Percentiles rank a stretch among this genome's conserved stretches.
phyloP scores from a whole-genome alignment of 2,329 filamentous ascomycete species.

The Nigrospora sphaerica region DNA sequence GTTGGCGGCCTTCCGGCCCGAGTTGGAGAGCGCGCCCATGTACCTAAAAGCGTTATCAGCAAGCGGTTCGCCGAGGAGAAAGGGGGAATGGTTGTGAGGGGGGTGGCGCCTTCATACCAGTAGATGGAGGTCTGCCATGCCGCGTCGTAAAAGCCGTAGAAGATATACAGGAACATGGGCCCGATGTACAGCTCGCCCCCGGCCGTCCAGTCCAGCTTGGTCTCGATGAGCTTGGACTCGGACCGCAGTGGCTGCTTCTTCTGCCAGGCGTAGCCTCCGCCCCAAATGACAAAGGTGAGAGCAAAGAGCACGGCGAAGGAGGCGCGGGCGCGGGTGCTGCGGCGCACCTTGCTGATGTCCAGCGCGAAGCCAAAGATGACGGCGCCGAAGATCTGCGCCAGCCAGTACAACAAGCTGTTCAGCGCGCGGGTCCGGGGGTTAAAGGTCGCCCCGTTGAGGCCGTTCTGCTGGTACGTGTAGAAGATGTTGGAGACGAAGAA shows the following conservation, averaged over 20 bases:
- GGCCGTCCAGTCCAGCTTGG: conserved; percentile 47
- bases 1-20: conserved; percentile 84
- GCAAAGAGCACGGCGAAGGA: conserved; percentile 52
- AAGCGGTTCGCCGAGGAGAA: conserved; percentile 33
- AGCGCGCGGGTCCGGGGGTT: conserved; percentile 63
- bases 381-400: conserved; percentile 65
- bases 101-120: conserved; percentile 67
- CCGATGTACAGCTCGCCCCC: conserved; percentile 48
- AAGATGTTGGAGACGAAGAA: conserved; percentile 78
- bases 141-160: conserved; percentile 52
- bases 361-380: conserved; percentile 59
- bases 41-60: conserved; percentile 45
- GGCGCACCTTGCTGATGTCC: conserved; percentile 48
- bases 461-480: conserved; percentile 72
- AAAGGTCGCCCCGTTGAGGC: conserved; percentile 62
- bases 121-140: conserved; percentile 87
- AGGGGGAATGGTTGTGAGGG: background rate
- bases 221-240: conserved; percentile 5
- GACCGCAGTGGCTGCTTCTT: conserved; percentile 42
- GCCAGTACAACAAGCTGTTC: conserved; percentile 66
- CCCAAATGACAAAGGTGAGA: conserved; percentile 65
- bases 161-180: conserved; percentile 66
- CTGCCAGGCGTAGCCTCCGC: conserved; percentile 67
- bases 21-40: conserved; percentile 92
- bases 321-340: conserved; percentile 55